Evolutionary conservation across 2,329 filamentous ascomycete genomes (phyloP), one percentile per base, ranked within the genome.

Genomic region (Chaetomium sp.): DNA sequence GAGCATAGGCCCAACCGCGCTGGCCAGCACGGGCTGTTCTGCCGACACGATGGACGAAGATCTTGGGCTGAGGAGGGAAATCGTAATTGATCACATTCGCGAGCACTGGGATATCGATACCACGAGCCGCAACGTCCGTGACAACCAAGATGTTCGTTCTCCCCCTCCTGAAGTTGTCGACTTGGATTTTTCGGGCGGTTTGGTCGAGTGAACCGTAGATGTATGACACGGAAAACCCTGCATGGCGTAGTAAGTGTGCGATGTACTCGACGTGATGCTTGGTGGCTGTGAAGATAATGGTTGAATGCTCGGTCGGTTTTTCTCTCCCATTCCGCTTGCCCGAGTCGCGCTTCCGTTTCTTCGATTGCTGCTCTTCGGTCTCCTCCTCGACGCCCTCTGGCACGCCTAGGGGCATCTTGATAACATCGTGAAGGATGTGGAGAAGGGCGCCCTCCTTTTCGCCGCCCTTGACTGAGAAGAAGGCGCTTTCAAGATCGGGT

Each of bases 51-150:
- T 99, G 95, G 31, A 99, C 90, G 72, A 96, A 99, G 50, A 99
- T 88, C 78, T 99, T 99, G 23, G 95, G 92, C 73, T 98, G 95
- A 1, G 94, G 91, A 3, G 95, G 94, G 69, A 99, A 99, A 74
- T 98, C 94, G 78, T 96, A 99, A 81, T 99, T 98, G 81, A 99
- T 94, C 65, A 99, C 95, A 75, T 99, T 98, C 63, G 92, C 93
- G 42, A 99, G 83, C 55, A 97, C 86, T 0, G 95, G 95, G 70
- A 99, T 97, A 86, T 99, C 95, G 67, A 99, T 96, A 87, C 95
- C 94, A 82, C 95, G 86, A 25, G 95, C 95, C 16, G 95, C 95
- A 61, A 99, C 93, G 75, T 99, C 95, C 1, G 95, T 99, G 53
- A 98, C 94, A 2, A 99, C 93, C 9, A 99, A 80, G 56, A 99